Base-by-base conservation (phyloP, 345 rosid species). In the Pelargonium nanum region DNA sequence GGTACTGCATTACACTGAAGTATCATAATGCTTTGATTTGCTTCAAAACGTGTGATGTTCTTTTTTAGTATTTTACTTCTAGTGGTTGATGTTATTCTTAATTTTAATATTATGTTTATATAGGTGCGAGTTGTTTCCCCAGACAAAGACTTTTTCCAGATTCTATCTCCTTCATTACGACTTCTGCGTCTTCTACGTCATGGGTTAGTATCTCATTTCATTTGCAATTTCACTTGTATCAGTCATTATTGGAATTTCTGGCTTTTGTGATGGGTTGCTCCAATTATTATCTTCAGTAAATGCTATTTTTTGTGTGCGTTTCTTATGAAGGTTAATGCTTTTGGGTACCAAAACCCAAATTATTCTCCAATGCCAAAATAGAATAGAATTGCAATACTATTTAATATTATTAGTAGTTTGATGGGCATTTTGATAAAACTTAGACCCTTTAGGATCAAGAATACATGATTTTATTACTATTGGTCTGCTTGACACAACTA, bases 91-190 rank as follows among this genome's bases (percentile, higher is more conserved):
- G 26, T 45, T 74, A n/a, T 60, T 55, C 26, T 64, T 59, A 52
- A 24, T 66, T 65, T 56, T 17, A 4, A 17, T 23, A 48, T 34
- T 60, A n/a, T n/a, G 26, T 30, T 59, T 26, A 65, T 59, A 59
- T 80, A 93, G 99, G 99, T 93, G 24, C 83, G 96, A 66, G 94
- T 93, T 60, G 96, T 93, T 71, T 93, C 99, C 57, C 99, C 99
- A 0, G 99, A 93, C 78, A 93, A 89, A 78, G 99, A 93, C 75
- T 93, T 93, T 72, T 93, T 93, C 70, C 97, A 93, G 81, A 89
- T 93, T 77, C 82, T 93, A 50, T 87, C 88, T 59, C 99, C 99
- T 62, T 80, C 96, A 1, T 78, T 93, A 56, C 96, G 99, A 50
- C 99, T 93, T 75, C 80, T 93, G 66, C 83, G 97, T 57, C 77